Evolutionary conservation across 345 rosid species (phyloP).

Genomic region (Isatis tinctoria): DNA sequence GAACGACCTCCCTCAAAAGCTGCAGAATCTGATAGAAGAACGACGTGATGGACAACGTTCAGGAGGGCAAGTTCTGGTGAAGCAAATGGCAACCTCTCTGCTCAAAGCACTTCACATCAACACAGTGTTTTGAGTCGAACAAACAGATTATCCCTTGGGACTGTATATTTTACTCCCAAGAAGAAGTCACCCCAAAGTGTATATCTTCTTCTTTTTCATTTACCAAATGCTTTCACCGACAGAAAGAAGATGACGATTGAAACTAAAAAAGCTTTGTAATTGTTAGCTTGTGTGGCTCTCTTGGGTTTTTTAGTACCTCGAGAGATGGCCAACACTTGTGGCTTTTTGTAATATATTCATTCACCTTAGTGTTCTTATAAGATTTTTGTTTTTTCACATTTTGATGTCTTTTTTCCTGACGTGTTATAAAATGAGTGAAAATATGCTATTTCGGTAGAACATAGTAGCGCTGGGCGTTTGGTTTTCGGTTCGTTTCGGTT

Average conservation of each 20-base stretch:
- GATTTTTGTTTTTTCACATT: background rate
- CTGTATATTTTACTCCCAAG: constrained; percentile 8
- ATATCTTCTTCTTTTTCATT: background rate
- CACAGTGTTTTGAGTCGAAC: constrained; percentile 58
- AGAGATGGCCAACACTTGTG: constrained; percentile 1
- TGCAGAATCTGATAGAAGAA: constrained; percentile 85
- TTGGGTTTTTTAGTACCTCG: background rate
- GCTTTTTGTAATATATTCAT: background rate
- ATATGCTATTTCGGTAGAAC: too few species aligned
- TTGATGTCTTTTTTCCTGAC: background rate
- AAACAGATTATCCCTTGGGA: background rate
- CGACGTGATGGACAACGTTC: constrained; percentile 95
- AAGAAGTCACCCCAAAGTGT: background rate
- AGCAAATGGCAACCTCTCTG: constrained; percentile 96
- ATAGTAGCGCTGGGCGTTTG: too few species aligned
- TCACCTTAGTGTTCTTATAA: background rate
- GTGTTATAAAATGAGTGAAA: background rate
- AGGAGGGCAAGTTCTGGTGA: constrained; percentile 94
- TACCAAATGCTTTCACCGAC: background rate
- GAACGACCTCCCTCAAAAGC: constrained; percentile 84
- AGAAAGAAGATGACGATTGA: background rate
- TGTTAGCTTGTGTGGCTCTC: constrained; percentile 17
- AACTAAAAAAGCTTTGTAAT: background rate
- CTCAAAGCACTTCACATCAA: constrained; percentile 95
- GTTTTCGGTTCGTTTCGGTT: too few species aligned